Percentiles rank a stretch among this genome's conserved stretches.
phyloP scores from a whole-genome alignment of 2,329 filamentous ascomycete species.

The Pyricularia grisea region DNA sequence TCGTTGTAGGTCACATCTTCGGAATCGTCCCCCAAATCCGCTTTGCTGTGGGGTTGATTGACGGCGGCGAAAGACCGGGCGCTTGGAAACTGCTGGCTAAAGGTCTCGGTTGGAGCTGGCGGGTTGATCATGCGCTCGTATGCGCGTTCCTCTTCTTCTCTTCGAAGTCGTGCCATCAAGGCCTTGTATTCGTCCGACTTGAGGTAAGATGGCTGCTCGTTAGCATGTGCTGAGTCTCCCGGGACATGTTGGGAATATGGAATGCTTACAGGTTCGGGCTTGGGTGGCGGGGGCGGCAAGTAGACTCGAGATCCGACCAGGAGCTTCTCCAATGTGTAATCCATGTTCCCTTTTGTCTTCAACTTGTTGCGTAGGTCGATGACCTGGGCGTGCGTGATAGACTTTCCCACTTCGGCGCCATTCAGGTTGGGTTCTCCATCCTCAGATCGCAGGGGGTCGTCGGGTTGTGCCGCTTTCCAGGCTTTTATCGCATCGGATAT shows the following conservation, averaged over 20 bases:
- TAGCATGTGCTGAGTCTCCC: neutral
- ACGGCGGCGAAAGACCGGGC: constrained; percentile 43
- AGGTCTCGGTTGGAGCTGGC: constrained; percentile 42
- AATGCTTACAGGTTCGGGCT: constrained; percentile 60
- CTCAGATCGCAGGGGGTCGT: neutral
- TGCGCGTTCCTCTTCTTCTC: constrained; percentile 68
- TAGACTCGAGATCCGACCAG: constrained; percentile 66
- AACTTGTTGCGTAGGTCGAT: constrained; percentile 50
- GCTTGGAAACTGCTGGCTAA: constrained; percentile 46
- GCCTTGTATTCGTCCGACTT: constrained; percentile 76
- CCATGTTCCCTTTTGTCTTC: constrained; percentile 20
- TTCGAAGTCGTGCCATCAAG: constrained; percentile 76
- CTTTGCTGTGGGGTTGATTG: constrained; percentile 34
- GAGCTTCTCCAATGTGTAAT: constrained; percentile 55
- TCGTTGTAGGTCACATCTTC: constrained; percentile 64
- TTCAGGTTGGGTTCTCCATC: constrained; percentile 37
- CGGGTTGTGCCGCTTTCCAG: constrained; percentile 9
- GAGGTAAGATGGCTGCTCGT: neutral
- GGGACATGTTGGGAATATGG: neutral
- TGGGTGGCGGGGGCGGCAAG: constrained; percentile 68
- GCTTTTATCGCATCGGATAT: constrained; percentile 52
- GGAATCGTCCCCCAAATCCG: constrained; percentile 40
- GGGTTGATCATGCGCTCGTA: constrained; percentile 76
- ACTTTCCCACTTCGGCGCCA: constrained; percentile 46
- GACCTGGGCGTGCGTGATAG: constrained; percentile 64